Evolutionary conservation across 306 rosid species (phyloP).

Genomic region (Ormosia semicastrata): DNA sequence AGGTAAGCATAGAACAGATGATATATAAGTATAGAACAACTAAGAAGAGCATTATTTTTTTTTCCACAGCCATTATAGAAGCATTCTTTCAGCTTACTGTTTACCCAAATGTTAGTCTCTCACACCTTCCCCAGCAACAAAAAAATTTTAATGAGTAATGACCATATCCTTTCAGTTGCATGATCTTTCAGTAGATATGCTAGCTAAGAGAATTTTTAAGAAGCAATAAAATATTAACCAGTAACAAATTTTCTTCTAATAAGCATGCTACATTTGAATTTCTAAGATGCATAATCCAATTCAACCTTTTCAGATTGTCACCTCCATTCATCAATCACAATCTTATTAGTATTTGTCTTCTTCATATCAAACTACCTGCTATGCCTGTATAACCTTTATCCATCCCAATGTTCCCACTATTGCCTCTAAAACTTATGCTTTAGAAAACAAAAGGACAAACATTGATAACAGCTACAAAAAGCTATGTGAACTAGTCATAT

Average conservation of each 20-base stretch:
- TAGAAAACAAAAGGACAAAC: neutral
- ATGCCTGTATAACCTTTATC: neutral
- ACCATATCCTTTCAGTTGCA: neutral
- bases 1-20: neutral
- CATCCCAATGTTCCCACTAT: neutral
- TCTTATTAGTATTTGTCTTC: neutral
- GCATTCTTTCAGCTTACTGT: neutral
- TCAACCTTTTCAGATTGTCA: neutral
- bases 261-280: conserved; percentile 1
- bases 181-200: neutral
- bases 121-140: neutral
- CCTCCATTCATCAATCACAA: neutral
- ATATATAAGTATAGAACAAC: neutral
- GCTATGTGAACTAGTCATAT: neutral
- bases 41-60: neutral
- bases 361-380: neutral
- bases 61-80: neutral
- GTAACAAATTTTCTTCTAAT: neutral
- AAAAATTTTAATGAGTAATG: neutral
- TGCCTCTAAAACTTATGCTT: neutral
- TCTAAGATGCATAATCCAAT: neutral
- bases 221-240: neutral
- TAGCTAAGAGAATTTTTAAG: neutral
- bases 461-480: neutral
- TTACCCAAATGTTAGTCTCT: neutral